Evolutionary conservation across 192 early-diverging fungal genomes (phyloP), one percentile per base, ranked within the genome.

Genomic region (Spizellomyces sp.): DNA sequence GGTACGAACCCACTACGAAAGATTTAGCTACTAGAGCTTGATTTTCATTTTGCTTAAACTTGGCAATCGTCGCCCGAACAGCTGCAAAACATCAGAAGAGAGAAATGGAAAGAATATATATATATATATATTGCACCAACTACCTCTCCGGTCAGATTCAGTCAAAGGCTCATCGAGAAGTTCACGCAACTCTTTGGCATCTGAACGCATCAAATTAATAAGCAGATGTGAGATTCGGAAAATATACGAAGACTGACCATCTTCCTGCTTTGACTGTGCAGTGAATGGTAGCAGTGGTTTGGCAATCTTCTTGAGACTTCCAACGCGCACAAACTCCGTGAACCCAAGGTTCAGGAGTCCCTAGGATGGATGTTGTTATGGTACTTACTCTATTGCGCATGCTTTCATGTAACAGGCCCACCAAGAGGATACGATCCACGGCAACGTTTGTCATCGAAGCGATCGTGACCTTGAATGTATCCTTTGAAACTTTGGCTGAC

Each of bases 101-200:
- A 36, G 27, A 36, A 36, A 0, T 36, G 27, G 27, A 36, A 36
- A 36, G 27, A 36, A 36, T 36, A 3, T 36, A 36, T 36, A n/a
- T n/a, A n/a, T n/a, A n/a, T n/a, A n/a, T n/a, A n/a, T n/a, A n/a
- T n/a, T n/a, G 27, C 27, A 36, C 27, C 27, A 36, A 2, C 27
- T 36, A 36, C 55, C 65, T 56, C 57, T 68, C 27, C 45, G 48
- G n/a, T 66, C 74, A 9, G 12, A 19, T 19, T 14, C 62, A 14
- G 48, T 21, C 48, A 62, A 44, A 10, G 15, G 7, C 58, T 62
- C 60, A 9, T 84, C 83, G 4, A 96, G 79, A 83, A 94, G 92
- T 9, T 80, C 58, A 62, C 91, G 87, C 0, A 96, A 83, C 52
- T 95, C 93, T 45, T 91, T 90, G 55, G 92, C 72, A 62, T 95